Conservation (phyloP, 192 early-diverging fungal species). For the Backusella luteola region DNA sequence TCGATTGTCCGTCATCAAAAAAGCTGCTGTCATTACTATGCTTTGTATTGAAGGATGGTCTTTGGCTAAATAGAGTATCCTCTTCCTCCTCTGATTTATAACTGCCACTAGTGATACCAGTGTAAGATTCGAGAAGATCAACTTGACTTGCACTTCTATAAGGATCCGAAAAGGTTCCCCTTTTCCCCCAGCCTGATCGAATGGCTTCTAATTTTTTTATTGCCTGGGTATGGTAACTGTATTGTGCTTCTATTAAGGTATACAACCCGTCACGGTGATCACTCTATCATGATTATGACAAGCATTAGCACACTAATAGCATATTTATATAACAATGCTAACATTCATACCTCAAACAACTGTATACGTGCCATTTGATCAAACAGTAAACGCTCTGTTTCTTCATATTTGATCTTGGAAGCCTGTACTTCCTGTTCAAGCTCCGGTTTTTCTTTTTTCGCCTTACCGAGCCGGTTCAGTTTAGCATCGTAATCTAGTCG, state of each 20-base stretch:
- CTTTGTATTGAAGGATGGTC: background rate
- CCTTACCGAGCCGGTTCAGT: constrained; percentile 81
- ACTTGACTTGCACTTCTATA: background rate
- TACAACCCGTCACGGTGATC: constrained; percentile 30
- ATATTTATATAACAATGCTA: constrained; percentile 8
- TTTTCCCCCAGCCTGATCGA: constrained; percentile 8
- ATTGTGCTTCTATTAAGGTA: constrained; percentile 32
- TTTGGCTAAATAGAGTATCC: background rate
- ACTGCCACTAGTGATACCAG: background rate
- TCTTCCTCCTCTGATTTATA: background rate
- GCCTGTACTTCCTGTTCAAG: constrained; percentile 89
- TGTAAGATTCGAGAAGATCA: background rate
- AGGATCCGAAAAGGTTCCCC: background rate
- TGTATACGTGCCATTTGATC: constrained; percentile 81
- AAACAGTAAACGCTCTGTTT: constrained; percentile 74
- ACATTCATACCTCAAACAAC: constrained; percentile 71
- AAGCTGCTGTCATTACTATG: constrained; percentile 4
- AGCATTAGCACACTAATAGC: background rate
- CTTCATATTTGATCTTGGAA: constrained; percentile 92
- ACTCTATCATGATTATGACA: constrained; percentile 17
- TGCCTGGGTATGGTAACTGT: constrained; percentile 22
- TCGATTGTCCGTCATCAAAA: constrained; percentile 8
- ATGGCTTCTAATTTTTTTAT: constrained; percentile 11
- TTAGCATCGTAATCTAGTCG: constrained; percentile 94
- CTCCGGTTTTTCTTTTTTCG: constrained; percentile 88